A percentile compares a stretch with the other conserved stretches of the same genome.
phyloP scores from a whole-genome alignment of 2,329 filamentous ascomycete genomes.

The Pseudogymnoascus sp. region DNA sequence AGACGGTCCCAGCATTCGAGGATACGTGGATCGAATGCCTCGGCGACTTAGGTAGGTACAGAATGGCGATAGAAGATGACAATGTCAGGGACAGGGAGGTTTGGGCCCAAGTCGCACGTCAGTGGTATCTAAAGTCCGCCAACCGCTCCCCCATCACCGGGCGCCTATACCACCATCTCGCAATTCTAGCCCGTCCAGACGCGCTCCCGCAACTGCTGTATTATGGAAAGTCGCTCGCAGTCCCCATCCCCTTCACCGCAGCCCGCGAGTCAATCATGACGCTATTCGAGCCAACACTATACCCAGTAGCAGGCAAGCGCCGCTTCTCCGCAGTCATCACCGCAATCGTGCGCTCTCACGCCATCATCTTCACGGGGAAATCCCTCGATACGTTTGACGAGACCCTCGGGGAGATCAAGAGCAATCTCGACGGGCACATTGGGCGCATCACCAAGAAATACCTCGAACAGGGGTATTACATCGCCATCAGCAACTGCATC shows the following conservation, averaged over 20 bases:
- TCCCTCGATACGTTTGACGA: slow-evolving; percentile 37
- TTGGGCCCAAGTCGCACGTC: slow-evolving; percentile 70
- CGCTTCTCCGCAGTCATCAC: slow-evolving; percentile 42
- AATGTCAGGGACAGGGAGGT: slow-evolving; percentile 65
- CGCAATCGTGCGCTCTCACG: slow-evolving; percentile 55
- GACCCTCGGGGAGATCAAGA: slow-evolving; percentile 41
- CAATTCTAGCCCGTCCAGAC: slow-evolving; percentile 63
- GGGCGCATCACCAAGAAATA: slow-evolving; percentile 35
- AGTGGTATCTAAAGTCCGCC: slow-evolving; percentile 79
- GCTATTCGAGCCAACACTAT: slow-evolving; percentile 53
- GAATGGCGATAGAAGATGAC: slow-evolving; percentile 85
- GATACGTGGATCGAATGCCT: slow-evolving; percentile 93
- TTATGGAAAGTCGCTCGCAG: slow-evolving; percentile 61
- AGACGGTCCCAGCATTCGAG: slow-evolving; percentile 73
- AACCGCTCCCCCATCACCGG: slow-evolving; percentile 69
- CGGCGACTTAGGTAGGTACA: slow-evolving; percentile 72
- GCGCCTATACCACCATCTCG: slow-evolving; percentile 79
- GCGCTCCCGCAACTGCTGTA: slow-evolving; percentile 60
- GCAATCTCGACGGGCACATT: slow-evolving; percentile 49
- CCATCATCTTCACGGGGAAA: slow-evolving; percentile 50
- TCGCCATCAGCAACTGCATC: slow-evolving; percentile 40
- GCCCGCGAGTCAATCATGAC: slow-evolving; percentile 63
- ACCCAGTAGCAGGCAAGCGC: slow-evolving; percentile 28
- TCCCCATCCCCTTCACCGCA: slow-evolving; percentile 56
- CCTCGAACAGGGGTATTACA: slow-evolving; percentile 43